phyloP scores from a whole-genome alignment of 2,329 filamentous ascomycete genomes.

The Aspergillus sergii region DNA sequence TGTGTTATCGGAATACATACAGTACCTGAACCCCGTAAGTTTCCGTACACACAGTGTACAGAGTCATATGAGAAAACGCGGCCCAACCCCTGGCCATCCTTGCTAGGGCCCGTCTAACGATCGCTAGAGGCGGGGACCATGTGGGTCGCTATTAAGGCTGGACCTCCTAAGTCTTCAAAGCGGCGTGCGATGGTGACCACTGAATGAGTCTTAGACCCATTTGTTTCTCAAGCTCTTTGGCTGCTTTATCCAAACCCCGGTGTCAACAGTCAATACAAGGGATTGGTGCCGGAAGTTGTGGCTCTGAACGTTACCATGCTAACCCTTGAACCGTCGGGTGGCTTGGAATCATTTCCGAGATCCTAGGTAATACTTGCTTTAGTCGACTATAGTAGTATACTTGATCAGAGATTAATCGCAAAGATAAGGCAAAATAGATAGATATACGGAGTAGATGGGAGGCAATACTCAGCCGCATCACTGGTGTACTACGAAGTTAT shows the following conservation, averaged over 20 bases:
- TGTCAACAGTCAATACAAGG: conserved; percentile 5
- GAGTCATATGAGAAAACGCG: conserved; percentile 12
- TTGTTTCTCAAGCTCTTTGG: conserved; percentile 11
- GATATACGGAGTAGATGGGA: not conserved
- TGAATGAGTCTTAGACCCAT: conserved; percentile 6
- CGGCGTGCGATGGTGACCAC: conserved; percentile 15
- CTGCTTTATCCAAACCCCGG: conserved; percentile 6
- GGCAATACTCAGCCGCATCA: not conserved
- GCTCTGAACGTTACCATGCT: conserved; percentile 3
- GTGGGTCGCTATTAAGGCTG: conserved; percentile 27
- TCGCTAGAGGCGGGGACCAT: conserved; percentile 25
- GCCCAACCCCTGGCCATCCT: conserved; percentile 25
- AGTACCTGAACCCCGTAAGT: not conserved
- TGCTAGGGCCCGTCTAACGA: conserved; percentile 26
- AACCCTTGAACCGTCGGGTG: not conserved
- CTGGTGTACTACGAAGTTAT: not conserved
- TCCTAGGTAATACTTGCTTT: not conserved
- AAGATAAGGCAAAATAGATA: too few relatives aligned
- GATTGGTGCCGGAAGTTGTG: conserved; percentile 1
- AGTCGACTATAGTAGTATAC: not conserved
- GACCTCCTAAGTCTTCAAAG: conserved; percentile 15
- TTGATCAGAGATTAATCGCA: not conserved
- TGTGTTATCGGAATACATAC: conserved; percentile 6
- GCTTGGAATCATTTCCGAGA: not conserved
- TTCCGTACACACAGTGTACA: conserved; percentile 4